Evolutionary conservation across 148 eudicot genomes (phyloP), one percentile per base, ranked within the genome.

Genomic region (Polygonum aviculare): DNA sequence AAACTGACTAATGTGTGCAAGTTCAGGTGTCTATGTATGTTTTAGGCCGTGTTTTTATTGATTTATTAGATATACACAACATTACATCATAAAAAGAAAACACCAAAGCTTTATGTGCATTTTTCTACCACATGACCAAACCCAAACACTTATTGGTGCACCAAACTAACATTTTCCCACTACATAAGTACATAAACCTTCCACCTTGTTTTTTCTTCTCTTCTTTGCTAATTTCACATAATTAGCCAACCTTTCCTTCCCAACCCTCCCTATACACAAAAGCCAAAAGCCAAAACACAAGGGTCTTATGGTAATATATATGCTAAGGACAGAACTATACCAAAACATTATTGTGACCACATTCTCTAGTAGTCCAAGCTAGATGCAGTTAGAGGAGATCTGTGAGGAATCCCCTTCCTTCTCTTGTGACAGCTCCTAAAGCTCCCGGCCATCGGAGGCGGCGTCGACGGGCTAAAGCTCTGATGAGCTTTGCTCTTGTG

Each of bases 341-440:
- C 38, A 59, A 18, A 7, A 31, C 14, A 31, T 31, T 62, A 12
- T 1, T 62, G 16, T 62, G 69, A 62, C 69, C 69, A 62, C 12
- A 11, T 26, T 62, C 3, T 57, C 11, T 79, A 87, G 75, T 83
- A 87, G 70, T 90, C 91, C 79, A 90, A 82, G 36, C 80, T 55
- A 5, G 88, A 80, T 26, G 88, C 89, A 75, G 79, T 79, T 79
- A 83, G 82, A 80, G 98, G 98, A 77, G 98, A 93, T 82, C 98
- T 90, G 75, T 92, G 98, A 39, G 98, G 98, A 72, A 90, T 94
- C n/a, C 98, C 98, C 91, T 94, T 94, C 76, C 98, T 92, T 76
- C 98, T 70, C 82, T 94, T 90, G 81, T 41, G 51, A 48, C 89
- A 84, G 3, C 84, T 77, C 76, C 90, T 78, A 87, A 54, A 82